Conservation (phyloP, 768 basidiomycete genomes). For the Leccinum aurantiacum region DNA sequence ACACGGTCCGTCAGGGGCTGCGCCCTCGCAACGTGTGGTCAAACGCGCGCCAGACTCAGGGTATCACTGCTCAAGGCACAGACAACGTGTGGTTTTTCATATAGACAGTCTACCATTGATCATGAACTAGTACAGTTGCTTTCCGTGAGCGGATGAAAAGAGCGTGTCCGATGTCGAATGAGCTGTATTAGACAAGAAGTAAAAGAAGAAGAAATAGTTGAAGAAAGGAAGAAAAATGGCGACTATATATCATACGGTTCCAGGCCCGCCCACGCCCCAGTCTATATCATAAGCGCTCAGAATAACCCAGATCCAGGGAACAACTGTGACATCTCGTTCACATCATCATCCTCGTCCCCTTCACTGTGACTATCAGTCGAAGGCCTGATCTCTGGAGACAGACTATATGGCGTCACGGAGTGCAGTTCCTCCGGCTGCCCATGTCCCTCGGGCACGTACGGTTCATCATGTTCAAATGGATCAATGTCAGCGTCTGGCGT, state of each 20-base stretch:
- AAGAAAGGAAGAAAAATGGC: background rate
- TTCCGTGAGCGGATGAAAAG: background rate
- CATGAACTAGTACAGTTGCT: no score
- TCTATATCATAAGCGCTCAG: slow-evolving; percentile 18
- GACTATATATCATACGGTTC: background rate
- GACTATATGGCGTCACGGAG: slow-evolving; percentile 26
- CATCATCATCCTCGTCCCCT: slow-evolving; percentile 25
- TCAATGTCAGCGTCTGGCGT: slow-evolving; percentile 33
- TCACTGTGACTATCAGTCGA: slow-evolving; percentile 13
- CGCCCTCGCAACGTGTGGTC: no score
- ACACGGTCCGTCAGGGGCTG: no score
- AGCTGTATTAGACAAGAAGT: background rate
- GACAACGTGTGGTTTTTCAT: no score
- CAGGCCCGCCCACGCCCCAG: background rate
- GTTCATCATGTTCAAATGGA: slow-evolving; percentile 33
- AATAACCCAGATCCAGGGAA: slow-evolving; percentile 47
- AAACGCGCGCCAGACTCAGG: no score
- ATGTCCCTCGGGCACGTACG: slow-evolving; percentile 25
- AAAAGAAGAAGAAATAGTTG: background rate
- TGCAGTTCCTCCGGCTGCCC: slow-evolving; percentile 8
- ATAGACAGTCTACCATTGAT: no score
- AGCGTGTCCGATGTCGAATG: background rate
- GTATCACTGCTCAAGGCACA: no score
- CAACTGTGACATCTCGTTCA: slow-evolving; percentile 36
- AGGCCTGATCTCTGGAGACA: slow-evolving; percentile 26